Evolutionary conservation across 1,284 basidiomycete species (phyloP), one percentile per base, ranked within the genome.

Genomic region (Cryptococcus sp.): DNA sequence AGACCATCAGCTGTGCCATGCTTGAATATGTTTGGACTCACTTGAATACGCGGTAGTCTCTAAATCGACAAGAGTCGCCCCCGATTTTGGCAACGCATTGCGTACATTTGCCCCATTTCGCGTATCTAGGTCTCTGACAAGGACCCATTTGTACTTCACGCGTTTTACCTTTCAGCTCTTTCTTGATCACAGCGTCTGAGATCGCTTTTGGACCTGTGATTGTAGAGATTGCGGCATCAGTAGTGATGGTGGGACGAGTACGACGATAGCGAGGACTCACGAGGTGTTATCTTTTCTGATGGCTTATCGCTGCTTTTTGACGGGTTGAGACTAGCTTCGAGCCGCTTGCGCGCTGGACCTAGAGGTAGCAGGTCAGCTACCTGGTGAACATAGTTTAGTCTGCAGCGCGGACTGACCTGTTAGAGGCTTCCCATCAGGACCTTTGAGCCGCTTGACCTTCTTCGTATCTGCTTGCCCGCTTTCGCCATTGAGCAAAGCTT

Each of bases 31-130:
- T 19, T 27, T 20, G 6, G 13, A 63, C 77, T 66, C 54, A 78
- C 76, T 65, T 63, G 54, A 79, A 78, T 2, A 65, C 53, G 22
- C 77, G 58, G 52, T 70, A 76, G 17, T 70, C 67, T 35, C 69
- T 57, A 51, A 78, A 79, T 17, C 77, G 67, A 61, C 77, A 79
- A 23, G 62, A 65, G 59, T 78, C 77, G 19, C 75, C 73, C 1
- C 67, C 67, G 5, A 69, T 23, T 55, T 78, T 78, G 40, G 62
- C 62, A 5, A 74, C 60, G 48, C 76, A 78, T 40, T 77, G 71
- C 3, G 67, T 70, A 52, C 77, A 77, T 62, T 73, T 74, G 27
- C 71, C 71, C 71, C 70, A 73, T 30, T 60, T 53, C 4, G 52
- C 63, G 55, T 77, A 78, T 10, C 73, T 63, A 3, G 68, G 60